Evolutionary conservation across 345 rosid species (phyloP), one percentile per base, ranked within the genome.

Genomic region (Cardamine chenopodiifolia): DNA sequence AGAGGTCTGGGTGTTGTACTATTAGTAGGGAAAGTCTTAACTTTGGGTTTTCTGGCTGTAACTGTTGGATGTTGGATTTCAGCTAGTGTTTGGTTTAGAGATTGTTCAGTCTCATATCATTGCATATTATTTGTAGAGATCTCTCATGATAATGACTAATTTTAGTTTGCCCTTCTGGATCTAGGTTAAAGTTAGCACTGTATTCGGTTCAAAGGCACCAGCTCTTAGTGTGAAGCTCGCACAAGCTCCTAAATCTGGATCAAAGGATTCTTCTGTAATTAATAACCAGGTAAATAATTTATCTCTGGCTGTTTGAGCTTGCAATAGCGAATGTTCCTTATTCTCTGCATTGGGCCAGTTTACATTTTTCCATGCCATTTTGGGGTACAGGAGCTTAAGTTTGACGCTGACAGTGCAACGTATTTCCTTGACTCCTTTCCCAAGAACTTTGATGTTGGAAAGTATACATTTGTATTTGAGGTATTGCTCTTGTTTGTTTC

Each of bases 131-230:
- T 22, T 22, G n/a, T 23, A 42, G 25, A 29, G 42, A 49, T 56
- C 55, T 28, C 39, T 65, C 47, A 37, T 23, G 28, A 42, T 9
- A 35, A 18, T 54, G 58, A 53, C 42, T n/a, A n/a, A n/a, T n/a
- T n/a, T n/a, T n/a, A n/a, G n/a, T n/a, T n/a, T n/a, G n/a, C n/a
- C n/a, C n/a, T n/a, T n/a, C 64, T 49, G 47, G 76, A 4, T 76
- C 65, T 85, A 96, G 99, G 96, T 92, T 75, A 86, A 70, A 80
- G 97, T 96, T 66, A 88, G 81, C 80, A 92, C 98, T 25, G 96
- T 85, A 7, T 89, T 92, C 39, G 95, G 96, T 68, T 86, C 96
- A 54, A 87, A 77, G 79, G 87, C 93, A 73, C 99, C 99, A 60
- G 82, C 94, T 58, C 79, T 92, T 76, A 83, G 82, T 35, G 91